phyloP scores from a whole-genome alignment of 495 filamentous ascomycete species.

The Oleoguttula mirabilis region DNA sequence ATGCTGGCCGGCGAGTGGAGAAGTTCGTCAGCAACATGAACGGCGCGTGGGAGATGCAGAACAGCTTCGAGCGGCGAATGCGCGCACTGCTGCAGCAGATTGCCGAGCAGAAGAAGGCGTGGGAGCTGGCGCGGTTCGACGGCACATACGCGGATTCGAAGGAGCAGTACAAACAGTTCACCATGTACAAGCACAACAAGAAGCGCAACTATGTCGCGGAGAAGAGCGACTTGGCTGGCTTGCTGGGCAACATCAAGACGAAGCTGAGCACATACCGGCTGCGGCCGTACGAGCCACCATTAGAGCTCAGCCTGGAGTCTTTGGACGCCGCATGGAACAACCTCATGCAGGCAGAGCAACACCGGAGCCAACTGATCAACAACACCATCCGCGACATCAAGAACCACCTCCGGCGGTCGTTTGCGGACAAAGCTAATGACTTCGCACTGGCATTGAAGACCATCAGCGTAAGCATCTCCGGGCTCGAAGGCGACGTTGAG shows the following conservation, averaged over 20 bases:
- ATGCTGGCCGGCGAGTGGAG: constrained; percentile 88
- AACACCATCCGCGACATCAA: constrained; percentile 98
- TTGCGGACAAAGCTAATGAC: constrained; percentile 94
- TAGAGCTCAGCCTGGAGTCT: constrained; percentile 62
- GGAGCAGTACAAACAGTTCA: constrained; percentile 67
- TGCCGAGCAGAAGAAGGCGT: constrained; percentile 53
- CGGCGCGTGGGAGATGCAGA: constrained; percentile 99
- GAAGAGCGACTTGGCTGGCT: constrained; percentile 83
- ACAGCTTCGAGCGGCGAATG: constrained; percentile 83
- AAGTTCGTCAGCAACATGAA: constrained; percentile 99
- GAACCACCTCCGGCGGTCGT: constrained; percentile 77
- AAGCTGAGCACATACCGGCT: constrained; percentile 91
- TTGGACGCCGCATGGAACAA: constrained; percentile 71
- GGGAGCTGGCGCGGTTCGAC: constrained; percentile 69
- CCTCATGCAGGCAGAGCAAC: constrained; percentile 69
- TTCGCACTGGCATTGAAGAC: constrained; percentile 91
- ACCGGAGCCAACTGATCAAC: constrained; percentile 83
- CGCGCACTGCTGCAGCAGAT: constrained; percentile 64
- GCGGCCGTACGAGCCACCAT: constrained; percentile 78
- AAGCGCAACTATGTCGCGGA: constrained; percentile 95
- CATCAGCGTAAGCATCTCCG: constrained; percentile 81
- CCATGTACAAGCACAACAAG: constrained; percentile 70
- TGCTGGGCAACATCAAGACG: constrained; percentile 97
- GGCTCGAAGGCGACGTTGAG: constrained; percentile 87
- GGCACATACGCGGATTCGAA: constrained; percentile 92